A percentile compares a stretch with the other conserved stretches of the same genome.
These are phyloP conservation scores for Tilletiopsis washingtonensis DNA, from an alignment of 1,284 basidiomycete genomes.

Conservation along the genomic window DNA sequence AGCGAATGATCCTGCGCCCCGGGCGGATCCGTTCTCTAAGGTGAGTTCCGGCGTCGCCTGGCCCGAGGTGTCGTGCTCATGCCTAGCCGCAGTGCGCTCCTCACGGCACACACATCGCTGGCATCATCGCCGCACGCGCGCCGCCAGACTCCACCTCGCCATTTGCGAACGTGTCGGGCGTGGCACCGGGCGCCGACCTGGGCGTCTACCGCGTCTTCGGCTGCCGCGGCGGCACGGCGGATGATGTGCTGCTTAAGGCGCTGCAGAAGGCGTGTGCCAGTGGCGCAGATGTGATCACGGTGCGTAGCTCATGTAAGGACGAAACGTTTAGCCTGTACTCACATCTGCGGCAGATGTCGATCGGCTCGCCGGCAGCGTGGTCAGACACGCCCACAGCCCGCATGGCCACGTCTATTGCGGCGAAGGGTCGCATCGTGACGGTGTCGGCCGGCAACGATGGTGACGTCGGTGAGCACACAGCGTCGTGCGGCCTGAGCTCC, in stretches of 20 bases:
- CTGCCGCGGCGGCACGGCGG: slow-evolving; percentile 5
- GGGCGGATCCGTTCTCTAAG: neutral
- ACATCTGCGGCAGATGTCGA: neutral
- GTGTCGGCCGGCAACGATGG: slow-evolving; percentile 8
- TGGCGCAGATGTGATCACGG: neutral
- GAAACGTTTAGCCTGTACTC: neutral
- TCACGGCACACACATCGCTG: slow-evolving; percentile 8
- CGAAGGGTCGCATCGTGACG: slow-evolving; percentile 3
- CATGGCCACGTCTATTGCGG: slow-evolving; percentile 3
- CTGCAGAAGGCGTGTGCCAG: slow-evolving; percentile 4
- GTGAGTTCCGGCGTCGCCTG: no score
- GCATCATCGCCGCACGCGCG: slow-evolving; percentile 4
- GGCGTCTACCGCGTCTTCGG: slow-evolving; percentile 9
- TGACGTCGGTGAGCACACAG: no score
- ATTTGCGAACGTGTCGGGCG: neutral
- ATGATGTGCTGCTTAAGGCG: slow-evolving; percentile 8
- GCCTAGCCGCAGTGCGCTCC: no score
- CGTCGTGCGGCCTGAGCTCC: no score
- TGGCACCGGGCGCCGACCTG: slow-evolving; percentile 1
- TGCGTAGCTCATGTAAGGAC: neutral
- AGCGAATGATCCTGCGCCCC: neutral
- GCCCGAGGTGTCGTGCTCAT: no score
- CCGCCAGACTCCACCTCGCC: neutral
- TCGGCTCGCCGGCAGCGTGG: slow-evolving; percentile 9
- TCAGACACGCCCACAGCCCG: slow-evolving; percentile 6